A percentile compares a stretch with the other conserved stretches of the same genome.
These are phyloP conservation scores for Fusarium nematophilum DNA, from an alignment of 2,329 filamentous ascomycete genomes.

Conservation along the genomic window DNA sequence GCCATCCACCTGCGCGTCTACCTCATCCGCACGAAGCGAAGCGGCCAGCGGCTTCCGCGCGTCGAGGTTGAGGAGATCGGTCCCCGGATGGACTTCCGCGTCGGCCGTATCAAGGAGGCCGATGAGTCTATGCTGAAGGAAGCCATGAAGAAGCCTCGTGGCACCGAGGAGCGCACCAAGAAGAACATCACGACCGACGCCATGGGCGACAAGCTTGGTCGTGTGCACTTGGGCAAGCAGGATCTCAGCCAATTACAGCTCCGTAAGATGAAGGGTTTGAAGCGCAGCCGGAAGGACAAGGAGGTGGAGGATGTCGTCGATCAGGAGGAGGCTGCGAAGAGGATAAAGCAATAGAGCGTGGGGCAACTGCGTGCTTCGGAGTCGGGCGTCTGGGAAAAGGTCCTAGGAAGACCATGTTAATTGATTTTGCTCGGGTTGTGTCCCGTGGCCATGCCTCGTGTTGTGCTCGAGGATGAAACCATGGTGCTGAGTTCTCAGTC, in stretches of 20 bases:
- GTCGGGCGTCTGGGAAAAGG: slow-evolving; percentile 49
- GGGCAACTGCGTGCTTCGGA: slow-evolving; percentile 40
- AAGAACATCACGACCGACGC: slow-evolving; percentile 95
- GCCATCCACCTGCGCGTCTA: slow-evolving; percentile 80
- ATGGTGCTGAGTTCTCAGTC: too few relatives aligned
- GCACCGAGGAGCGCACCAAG: slow-evolving; percentile 81
- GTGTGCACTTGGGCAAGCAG: slow-evolving; percentile 91
- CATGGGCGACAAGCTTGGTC: slow-evolving; percentile 96
- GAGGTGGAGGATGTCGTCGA: slow-evolving; percentile 59
- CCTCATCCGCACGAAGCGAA: slow-evolving; percentile 85
- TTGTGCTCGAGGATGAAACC: not conserved
- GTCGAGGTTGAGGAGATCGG: slow-evolving; percentile 97
- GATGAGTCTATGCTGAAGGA: slow-evolving; percentile 86
- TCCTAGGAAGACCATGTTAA: slow-evolving; percentile 40
- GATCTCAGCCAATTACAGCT: slow-evolving; percentile 90
- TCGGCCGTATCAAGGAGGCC: slow-evolving; percentile 83
- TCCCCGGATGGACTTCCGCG: slow-evolving; percentile 89
- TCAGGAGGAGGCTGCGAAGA: slow-evolving; percentile 54
- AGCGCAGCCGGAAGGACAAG: slow-evolving; percentile 77
- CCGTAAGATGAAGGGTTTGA: slow-evolving; percentile 99
- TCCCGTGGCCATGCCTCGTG: slow-evolving; percentile 1
- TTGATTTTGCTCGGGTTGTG: slow-evolving; percentile 39
- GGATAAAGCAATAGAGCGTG: slow-evolving; percentile 47
- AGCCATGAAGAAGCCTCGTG: slow-evolving; percentile 87
- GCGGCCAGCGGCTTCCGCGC: slow-evolving; percentile 85